Evolutionary conservation across 225 moss, liverwort and hornwort genomes (phyloP), one percentile per base, ranked within the genome.

Genomic region (Climacium dendroides): DNA sequence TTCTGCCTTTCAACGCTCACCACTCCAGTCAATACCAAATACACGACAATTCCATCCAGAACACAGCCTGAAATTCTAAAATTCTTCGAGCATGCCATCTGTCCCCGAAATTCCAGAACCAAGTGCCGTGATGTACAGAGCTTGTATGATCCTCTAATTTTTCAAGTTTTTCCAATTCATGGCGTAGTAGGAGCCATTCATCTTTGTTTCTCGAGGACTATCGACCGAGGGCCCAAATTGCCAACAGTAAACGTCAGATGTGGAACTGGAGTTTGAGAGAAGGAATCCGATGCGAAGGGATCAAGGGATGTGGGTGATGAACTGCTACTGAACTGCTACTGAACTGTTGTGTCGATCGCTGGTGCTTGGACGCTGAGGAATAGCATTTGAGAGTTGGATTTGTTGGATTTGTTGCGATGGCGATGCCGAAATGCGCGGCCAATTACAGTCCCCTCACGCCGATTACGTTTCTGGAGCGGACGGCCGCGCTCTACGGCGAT

Each of bases 361-460:
- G 65, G 25, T 74, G 69, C 52, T 60, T 58, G 59, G 24, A 35
- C 50, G 87, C 74, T 74, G 80, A 32, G 58, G 74, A 65, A 79
- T 19, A 34, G 79, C 78, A 60, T 47, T 79, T 59, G 19, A 59
- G 60, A 47, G 55, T 30, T 80, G 32, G 52, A 4, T 43, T 8
- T 79, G 58, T 15, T 65, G 45, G 41, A 14, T 58, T 35, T 13
- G 2, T 47, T 47, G 87, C 52, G 61, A 92, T 90, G 90, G 69
- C 52, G 81, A 86, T 71, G 87, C 64, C 91, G 28, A 91, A 90
- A 69, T 92, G 83, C 65, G 88, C 88, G 30, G 95, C 95, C 45
- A 96, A 95, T 85, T 90, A 93, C 63, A 88, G 83, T 17, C 88
- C 93, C 16, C 89, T 96, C 61, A 94, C 96, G 37, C 95, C 96